phyloP scores from a whole-genome alignment of 352 stramenopile genomes.

The Phytophthora rubi region DNA sequence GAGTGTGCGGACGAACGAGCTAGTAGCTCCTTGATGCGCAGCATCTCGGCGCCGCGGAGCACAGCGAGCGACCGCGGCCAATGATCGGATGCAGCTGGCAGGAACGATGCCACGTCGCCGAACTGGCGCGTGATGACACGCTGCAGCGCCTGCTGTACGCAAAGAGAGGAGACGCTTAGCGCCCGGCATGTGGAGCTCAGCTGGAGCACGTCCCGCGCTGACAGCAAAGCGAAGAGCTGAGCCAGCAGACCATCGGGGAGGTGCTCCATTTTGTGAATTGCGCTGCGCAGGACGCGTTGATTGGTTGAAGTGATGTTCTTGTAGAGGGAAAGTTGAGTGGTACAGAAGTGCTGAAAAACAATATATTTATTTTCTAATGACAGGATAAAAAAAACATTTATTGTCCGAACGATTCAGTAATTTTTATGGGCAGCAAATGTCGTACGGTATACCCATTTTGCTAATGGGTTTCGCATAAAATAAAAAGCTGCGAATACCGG shows the following conservation, averaged over 20 bases:
- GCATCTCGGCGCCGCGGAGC: slow-evolving; percentile 67
- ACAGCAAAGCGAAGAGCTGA: slow-evolving; percentile 70
- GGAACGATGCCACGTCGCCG: slow-evolving; percentile 55
- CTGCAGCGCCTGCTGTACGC: slow-evolving; percentile 62
- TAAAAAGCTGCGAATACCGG: too few relatives aligned
- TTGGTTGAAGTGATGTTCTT: not conserved
- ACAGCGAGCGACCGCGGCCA: slow-evolving; percentile 70
- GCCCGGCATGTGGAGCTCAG: slow-evolving; percentile 52
- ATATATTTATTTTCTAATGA: too few relatives aligned
- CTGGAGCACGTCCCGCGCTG: slow-evolving; percentile 59
- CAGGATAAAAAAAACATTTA: too few relatives aligned
- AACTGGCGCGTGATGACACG: slow-evolving; percentile 65
- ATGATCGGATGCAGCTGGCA: slow-evolving; percentile 52
- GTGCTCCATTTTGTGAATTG: slow-evolving; percentile 53
- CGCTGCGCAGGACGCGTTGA: not conserved
- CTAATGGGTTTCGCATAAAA: too few relatives aligned
- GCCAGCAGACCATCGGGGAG: slow-evolving; percentile 60
- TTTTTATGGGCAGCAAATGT: too few relatives aligned
- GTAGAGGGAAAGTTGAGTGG: not conserved
- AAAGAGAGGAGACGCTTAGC: slow-evolving; percentile 39
- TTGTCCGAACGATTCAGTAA: too few relatives aligned
- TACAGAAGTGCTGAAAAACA: too few relatives aligned
- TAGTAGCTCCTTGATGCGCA: slow-evolving; percentile 69
- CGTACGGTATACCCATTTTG: too few relatives aligned
- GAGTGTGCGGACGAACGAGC: slow-evolving; percentile 37